These are phyloP conservation scores for Mycena olivaceomarginata DNA, from an alignment of 768 basidiomycete genomes.

Conservation along the genomic window DNA sequence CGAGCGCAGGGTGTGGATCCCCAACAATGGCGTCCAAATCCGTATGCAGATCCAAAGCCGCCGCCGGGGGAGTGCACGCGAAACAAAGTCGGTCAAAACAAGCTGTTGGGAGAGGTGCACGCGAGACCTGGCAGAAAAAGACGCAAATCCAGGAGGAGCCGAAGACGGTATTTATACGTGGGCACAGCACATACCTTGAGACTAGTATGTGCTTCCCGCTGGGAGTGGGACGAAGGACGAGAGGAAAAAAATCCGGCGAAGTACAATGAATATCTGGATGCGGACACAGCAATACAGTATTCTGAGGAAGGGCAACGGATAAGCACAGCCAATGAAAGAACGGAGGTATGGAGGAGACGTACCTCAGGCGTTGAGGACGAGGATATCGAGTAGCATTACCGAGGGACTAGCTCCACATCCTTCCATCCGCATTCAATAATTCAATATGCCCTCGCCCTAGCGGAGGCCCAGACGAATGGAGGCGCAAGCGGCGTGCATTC, in stretches of 20 bases:
- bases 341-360: neutral
- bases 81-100: neutral
- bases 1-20: neutral
- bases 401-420: neutral
- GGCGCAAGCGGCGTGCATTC: neutral
- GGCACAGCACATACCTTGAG: neutral
- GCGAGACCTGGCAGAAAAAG: conserved; percentile 5
- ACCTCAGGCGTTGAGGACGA: neutral
- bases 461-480: neutral
- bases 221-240: too few relatives aligned
- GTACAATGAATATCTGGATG: too few relatives aligned
- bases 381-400: neutral
- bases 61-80: neutral
- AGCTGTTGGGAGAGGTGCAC: neutral
- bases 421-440: conserved; percentile 4
- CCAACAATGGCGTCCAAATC: neutral
- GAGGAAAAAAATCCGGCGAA: too few relatives aligned
- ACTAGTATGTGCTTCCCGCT: too few relatives aligned
- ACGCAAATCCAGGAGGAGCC: neutral
- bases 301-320: neutral
- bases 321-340: conserved; percentile 1
- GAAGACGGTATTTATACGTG: neutral
- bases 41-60: conserved; percentile 14
- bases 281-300: conserved; percentile 4
- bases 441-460: conserved; percentile 4